Evolutionary conservation across 345 rosid species (phyloP).

Genomic region (Citrus glauca): DNA sequence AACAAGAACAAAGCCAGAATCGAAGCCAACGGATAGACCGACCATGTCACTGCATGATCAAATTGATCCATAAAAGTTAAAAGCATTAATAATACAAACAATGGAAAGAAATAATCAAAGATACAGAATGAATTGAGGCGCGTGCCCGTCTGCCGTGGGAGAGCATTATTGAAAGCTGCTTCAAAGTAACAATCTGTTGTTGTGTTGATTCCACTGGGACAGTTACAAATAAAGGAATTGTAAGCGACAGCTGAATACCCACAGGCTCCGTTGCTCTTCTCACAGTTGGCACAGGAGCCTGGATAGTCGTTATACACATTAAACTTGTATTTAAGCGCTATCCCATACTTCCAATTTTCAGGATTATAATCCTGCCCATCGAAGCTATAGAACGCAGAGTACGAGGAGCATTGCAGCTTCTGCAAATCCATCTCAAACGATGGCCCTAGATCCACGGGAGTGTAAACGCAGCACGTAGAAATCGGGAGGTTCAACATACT

Average conservation of each 20-base stretch:
- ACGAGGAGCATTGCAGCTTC: conserved; percentile 64
- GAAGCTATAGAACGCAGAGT: conserved; percentile 79
- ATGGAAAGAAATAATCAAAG: not conserved
- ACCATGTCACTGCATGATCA: conserved; percentile 27
- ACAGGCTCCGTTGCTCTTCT: conserved; percentile 78
- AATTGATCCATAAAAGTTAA: not conserved
- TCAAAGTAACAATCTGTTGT: conserved; percentile 62
- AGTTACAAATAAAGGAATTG: conserved; percentile 58
- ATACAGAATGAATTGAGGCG: too few relatives aligned
- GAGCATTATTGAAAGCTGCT: conserved; percentile 30
- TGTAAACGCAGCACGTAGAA: conserved; percentile 87
- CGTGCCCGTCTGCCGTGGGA: conserved; percentile 25
- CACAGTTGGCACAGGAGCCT: conserved; percentile 56
- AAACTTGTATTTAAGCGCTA: conserved; percentile 77
- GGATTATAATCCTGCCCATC: conserved; percentile 74
- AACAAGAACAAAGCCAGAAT: conserved; percentile 14
- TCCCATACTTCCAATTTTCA: conserved; percentile 81
- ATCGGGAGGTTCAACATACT: conserved; percentile 61
- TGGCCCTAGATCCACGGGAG: conserved; percentile 86
- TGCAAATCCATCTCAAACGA: conserved; percentile 69
- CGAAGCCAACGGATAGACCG: conserved; percentile 17
- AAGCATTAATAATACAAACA: not conserved
- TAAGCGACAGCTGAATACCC: conserved; percentile 45
- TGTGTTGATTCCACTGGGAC: conserved; percentile 67
- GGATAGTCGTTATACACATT: conserved; percentile 76